Evolutionary conservation across 805 yeast species (phyloP).

Genomic region (Starmerella vaccinii): DNA sequence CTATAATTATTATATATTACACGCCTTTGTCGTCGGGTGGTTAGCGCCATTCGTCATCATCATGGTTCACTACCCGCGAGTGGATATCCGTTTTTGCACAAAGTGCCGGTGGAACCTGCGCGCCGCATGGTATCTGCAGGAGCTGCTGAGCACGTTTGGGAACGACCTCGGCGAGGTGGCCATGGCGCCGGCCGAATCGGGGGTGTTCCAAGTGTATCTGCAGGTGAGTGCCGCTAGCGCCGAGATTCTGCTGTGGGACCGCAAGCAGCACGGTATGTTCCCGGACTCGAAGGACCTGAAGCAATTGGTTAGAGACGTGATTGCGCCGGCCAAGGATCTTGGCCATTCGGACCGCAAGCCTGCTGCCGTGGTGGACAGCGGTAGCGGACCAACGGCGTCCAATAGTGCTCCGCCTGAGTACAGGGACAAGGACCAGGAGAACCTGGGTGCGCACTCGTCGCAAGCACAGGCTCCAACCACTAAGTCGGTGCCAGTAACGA

Average conservation of each 20-base stretch:
- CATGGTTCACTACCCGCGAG: constrained; percentile 41
- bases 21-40: too few relatives aligned
- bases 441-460: too few relatives aligned
- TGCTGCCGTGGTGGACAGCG: too few relatives aligned
- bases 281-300: constrained; percentile 79
- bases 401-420: not conserved
- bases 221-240: constrained; percentile 32
- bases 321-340: constrained; percentile 45
- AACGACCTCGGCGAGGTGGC: constrained; percentile 45
- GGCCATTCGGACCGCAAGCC: constrained; percentile 53
- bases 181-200: constrained; percentile 40
- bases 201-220: constrained; percentile 51
- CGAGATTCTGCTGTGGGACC: constrained; percentile 45
- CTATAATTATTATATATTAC: too few relatives aligned
- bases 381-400: too few relatives aligned
- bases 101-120: constrained; percentile 82
- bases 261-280: constrained; percentile 52
- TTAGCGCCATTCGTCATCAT: too few relatives aligned
- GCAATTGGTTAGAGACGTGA: constrained; percentile 48
- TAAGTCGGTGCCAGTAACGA: not conserved
- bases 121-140: constrained; percentile 82
- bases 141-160: constrained; percentile 72
- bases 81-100: constrained; percentile 65
- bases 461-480: too few relatives aligned
- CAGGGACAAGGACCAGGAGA: too few relatives aligned